Conservation (phyloP, 2,329 filamentous ascomycete genomes). For the Plenodomus tracheiphilus region DNA sequence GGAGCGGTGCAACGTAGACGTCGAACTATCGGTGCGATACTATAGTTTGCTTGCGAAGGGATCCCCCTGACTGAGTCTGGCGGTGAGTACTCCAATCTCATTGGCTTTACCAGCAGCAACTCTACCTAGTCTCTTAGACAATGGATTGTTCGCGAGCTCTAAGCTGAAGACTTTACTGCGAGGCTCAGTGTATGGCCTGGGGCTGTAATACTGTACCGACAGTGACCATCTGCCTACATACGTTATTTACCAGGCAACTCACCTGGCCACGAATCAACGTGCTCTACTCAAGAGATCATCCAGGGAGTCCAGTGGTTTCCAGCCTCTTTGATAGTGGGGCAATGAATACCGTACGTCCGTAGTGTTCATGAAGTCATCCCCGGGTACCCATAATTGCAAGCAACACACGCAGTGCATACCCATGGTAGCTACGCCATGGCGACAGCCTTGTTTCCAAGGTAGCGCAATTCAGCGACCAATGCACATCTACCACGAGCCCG, state of each 20-base stretch:
- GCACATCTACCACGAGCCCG: constrained; percentile 19
- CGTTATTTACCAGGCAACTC: no score
- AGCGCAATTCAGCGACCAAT: constrained; percentile 14
- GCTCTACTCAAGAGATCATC: background rate
- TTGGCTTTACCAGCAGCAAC: constrained; percentile 23
- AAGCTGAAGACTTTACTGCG: no score
- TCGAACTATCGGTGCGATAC: constrained; percentile 8
- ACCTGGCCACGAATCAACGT: no score
- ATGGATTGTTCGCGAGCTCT: background rate
- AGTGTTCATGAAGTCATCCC: background rate
- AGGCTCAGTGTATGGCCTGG: no score
- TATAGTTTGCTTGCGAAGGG: constrained; percentile 24
- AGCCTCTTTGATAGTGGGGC: background rate
- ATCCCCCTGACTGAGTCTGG: constrained; percentile 27
- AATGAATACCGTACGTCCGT: background rate
- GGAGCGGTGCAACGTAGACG: constrained; percentile 25
- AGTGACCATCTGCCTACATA: no score
- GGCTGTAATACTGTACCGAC: no score
- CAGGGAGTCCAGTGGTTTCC: background rate
- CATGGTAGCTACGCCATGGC: no score
- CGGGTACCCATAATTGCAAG: background rate
- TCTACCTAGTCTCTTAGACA: background rate
- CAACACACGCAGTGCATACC: constrained; percentile 4
- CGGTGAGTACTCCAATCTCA: constrained; percentile 31
- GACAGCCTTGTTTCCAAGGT: constrained; percentile 5